Conservation (phyloP, 345 rosid genomes). For the Gossypium ekmanianum region DNA sequence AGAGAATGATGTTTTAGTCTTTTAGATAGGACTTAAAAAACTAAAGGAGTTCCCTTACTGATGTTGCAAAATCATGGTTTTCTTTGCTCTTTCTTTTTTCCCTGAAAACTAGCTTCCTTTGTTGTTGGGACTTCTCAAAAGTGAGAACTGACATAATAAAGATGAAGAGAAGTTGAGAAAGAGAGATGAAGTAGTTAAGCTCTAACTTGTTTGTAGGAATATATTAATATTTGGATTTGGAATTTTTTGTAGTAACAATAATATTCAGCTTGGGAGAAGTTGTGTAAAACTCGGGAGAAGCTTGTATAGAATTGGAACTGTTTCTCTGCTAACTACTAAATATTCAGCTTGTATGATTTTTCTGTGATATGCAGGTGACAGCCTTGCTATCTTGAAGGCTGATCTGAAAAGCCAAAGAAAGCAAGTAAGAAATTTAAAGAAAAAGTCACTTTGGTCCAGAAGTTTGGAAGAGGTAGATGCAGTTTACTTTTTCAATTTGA, state of each 20-base stretch:
- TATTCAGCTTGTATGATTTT: not conserved
- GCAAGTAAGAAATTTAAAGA: slow-evolving; percentile 68
- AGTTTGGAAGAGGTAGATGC: slow-evolving; percentile 76
- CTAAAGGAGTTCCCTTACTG: not conserved
- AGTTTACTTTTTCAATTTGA: not conserved
- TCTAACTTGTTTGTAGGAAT: not conserved
- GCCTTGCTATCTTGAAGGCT: slow-evolving; percentile 51
- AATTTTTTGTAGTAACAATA: not conserved
- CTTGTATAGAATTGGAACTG: not conserved
- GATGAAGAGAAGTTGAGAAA: not conserved
- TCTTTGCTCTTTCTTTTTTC: not conserved
- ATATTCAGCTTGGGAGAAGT: not conserved
- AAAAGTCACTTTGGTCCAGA: slow-evolving; percentile 85
- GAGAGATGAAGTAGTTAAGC: not conserved
- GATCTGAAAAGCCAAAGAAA: slow-evolving; percentile 78
- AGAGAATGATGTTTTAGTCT: slow-evolving; percentile 4
- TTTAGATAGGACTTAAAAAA: not conserved
- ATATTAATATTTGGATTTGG: not conserved
- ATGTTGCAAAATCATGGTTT: not conserved
- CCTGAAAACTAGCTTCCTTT: not conserved
- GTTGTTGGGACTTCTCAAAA: not conserved
- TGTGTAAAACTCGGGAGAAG: not conserved
- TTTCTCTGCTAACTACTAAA: slow-evolving; percentile 6
- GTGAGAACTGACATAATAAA: not conserved
- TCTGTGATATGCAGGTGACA: slow-evolving; percentile 41